These are phyloP conservation scores for Pneumocystis wakefieldiae DNA, from an alignment of 1,139 yeast genomes.

Conservation along the genomic window DNA sequence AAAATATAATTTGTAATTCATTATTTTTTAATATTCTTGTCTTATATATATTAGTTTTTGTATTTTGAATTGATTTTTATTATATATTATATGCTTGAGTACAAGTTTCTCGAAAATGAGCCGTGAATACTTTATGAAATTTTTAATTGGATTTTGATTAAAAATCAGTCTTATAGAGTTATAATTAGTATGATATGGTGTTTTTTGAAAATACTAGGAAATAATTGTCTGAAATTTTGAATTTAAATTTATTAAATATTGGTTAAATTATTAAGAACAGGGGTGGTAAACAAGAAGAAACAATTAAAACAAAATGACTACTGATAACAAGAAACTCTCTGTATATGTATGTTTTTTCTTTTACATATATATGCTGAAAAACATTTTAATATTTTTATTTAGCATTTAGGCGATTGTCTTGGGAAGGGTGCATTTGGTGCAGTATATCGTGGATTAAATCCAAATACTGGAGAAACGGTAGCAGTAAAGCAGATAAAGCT, in stretches of 20 bases:
- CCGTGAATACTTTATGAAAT: not conserved
- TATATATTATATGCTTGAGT: too few species aligned
- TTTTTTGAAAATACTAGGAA: not conserved
- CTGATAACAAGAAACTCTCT: not conserved
- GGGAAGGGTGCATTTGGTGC: slow-evolving; percentile 74
- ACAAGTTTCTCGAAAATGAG: too few species aligned
- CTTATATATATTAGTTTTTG: not conserved
- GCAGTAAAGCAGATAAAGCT: slow-evolving; percentile 75
- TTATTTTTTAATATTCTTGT: not conserved
- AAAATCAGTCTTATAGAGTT: not conserved
- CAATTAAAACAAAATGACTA: not conserved
- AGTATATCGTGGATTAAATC: slow-evolving; percentile 55
- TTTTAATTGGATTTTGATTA: not conserved
- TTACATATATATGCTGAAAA: not conserved
- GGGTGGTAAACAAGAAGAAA: not conserved
- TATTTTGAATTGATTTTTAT: too few species aligned
- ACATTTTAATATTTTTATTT: slow-evolving; percentile 3
- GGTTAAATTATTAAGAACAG: not conserved
- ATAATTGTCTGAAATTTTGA: not conserved
- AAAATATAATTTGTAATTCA: not conserved
- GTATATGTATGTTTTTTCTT: not conserved
- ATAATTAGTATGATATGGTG: not conserved
- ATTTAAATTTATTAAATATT: not conserved
- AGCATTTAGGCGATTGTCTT: slow-evolving; percentile 37
- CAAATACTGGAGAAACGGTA: slow-evolving; percentile 49